A percentile compares a stretch with the other conserved stretches of the same genome.
phyloP scores from a whole-genome alignment of 768 basidiomycete species.

The Panaeolus papilionaceus region DNA sequence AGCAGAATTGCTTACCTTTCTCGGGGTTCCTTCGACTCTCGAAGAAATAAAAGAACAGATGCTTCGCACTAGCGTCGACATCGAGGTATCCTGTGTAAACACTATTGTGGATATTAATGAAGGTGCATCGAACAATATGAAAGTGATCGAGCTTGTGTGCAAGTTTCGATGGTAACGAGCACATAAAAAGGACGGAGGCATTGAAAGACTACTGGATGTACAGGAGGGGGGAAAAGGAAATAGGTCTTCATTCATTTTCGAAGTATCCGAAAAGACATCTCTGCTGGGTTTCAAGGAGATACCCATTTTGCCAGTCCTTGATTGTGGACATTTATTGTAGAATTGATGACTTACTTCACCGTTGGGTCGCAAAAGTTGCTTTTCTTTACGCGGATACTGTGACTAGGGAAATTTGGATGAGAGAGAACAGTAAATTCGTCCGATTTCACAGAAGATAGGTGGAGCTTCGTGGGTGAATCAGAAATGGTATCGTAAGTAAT shows the following conservation, averaged over 20 bases:
- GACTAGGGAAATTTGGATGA: constrained; percentile 57
- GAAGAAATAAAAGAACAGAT: constrained; percentile 80
- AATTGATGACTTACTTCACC: constrained; percentile 51
- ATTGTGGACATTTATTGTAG: background rate
- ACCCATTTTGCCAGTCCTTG: background rate
- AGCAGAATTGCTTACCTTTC: constrained; percentile 42
- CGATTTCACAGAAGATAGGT: constrained; percentile 8
- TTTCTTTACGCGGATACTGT: constrained; percentile 66
- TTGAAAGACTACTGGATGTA: background rate
- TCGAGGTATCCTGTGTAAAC: constrained; percentile 49
- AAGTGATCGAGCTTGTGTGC: background rate
- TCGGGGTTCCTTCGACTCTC: constrained; percentile 66
- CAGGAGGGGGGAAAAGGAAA: background rate
- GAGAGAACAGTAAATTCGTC: constrained; percentile 40
- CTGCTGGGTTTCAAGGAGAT: constrained; percentile 6
- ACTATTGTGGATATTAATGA: constrained; percentile 21
- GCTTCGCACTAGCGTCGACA: constrained; percentile 58
- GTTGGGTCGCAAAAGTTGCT: constrained; percentile 68
- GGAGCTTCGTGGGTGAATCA: background rate
- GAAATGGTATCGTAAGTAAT: background rate
- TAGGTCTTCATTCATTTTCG: background rate
- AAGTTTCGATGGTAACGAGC: constrained; percentile 24
- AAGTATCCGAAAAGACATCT: background rate
- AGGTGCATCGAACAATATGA: background rate
- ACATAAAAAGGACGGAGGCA: background rate